A percentile compares a stretch with the other conserved stretches of the same genome.
Evolutionary conservation across 495 filamentous ascomycete genomes (phyloP).

Genomic region (Podospora appendiculata): DNA sequence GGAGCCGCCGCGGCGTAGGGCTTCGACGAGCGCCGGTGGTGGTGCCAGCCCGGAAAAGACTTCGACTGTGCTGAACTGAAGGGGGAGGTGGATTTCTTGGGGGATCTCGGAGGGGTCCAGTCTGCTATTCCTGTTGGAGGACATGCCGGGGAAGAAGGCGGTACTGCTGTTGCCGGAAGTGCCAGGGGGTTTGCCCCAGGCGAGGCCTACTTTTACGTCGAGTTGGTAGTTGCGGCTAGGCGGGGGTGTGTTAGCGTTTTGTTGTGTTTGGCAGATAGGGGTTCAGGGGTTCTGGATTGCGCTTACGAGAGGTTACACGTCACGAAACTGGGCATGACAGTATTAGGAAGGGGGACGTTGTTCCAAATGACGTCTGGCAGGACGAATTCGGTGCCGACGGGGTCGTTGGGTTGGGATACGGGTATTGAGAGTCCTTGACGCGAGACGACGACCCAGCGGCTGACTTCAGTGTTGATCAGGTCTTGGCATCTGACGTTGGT

Average conservation of each 20-base stretch:
- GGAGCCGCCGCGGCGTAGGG: slow-evolving; percentile 43
- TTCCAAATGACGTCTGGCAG: slow-evolving; percentile 66
- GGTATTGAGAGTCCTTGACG: slow-evolving; percentile 57
- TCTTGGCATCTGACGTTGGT: slow-evolving; percentile 73
- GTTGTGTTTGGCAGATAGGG: background rate
- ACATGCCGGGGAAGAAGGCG: slow-evolving; percentile 9
- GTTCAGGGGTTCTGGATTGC: background rate
- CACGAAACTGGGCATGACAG: slow-evolving; percentile 73
- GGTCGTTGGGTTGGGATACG: slow-evolving; percentile 50
- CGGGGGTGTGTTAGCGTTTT: background rate
- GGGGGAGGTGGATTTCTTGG: slow-evolving; percentile 64
- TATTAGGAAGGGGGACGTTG: slow-evolving; percentile 63
- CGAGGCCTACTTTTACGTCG: slow-evolving; percentile 70
- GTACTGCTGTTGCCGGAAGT: background rate
- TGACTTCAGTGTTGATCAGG: slow-evolving; percentile 53
- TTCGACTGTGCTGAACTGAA: slow-evolving; percentile 63
- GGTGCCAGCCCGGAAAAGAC: slow-evolving; percentile 91
- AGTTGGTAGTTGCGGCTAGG: slow-evolving; percentile 63
- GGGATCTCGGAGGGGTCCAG: slow-evolving; percentile 34
- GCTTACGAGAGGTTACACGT: slow-evolving; percentile 71
- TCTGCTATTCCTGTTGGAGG: slow-evolving; percentile 7
- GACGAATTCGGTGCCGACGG: slow-evolving; percentile 55
- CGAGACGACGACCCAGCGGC: slow-evolving; percentile 62
- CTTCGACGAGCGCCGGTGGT: slow-evolving; percentile 64
- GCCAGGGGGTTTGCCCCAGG: slow-evolving; percentile 32